Evolutionary conservation across 805 yeast genomes (phyloP).

Genomic region (Nakazawaea ambrosiae): DNA sequence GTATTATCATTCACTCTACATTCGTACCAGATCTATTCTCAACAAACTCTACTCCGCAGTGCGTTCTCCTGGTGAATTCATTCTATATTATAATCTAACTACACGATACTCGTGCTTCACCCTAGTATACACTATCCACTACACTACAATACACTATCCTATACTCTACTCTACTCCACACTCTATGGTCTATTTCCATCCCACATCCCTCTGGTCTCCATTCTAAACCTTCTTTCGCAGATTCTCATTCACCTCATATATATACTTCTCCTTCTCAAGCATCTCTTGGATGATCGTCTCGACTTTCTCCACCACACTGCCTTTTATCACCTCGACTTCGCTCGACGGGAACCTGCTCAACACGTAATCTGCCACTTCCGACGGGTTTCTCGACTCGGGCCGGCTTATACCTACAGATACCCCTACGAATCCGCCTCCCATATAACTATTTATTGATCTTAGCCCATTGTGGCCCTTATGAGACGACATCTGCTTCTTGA

Average conservation of each 20-base stretch:
- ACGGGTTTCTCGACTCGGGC: slow-evolving; percentile 36
- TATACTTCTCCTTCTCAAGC: slow-evolving; percentile 18
- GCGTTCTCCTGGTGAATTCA: no score
- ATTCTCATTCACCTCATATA: slow-evolving; percentile 20
- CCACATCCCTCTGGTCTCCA: no score
- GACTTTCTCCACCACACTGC: slow-evolving; percentile 34
- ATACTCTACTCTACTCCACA: no score
- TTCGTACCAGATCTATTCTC: no score
- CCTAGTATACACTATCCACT: no score
- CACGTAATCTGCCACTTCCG: slow-evolving; percentile 55
- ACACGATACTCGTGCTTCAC: no score
- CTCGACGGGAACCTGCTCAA: slow-evolving; percentile 39
- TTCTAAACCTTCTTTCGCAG: no score
- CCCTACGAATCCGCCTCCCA: slow-evolving; percentile 53
- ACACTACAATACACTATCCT: no score
- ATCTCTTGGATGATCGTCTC: slow-evolving; percentile 29
- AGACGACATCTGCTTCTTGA: slow-evolving; percentile 53
- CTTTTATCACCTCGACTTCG: slow-evolving; percentile 36
- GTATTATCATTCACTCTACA: no score
- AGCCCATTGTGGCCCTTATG: slow-evolving; percentile 85
- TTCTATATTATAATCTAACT: no score
- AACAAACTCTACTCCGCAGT: no score
- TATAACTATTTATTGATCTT: slow-evolving; percentile 40
- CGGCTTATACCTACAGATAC: slow-evolving; percentile 75
- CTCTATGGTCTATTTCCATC: no score